phyloP scores from a whole-genome alignment of 169 alveolate genomes.

The Miamiensis avidus region DNA sequence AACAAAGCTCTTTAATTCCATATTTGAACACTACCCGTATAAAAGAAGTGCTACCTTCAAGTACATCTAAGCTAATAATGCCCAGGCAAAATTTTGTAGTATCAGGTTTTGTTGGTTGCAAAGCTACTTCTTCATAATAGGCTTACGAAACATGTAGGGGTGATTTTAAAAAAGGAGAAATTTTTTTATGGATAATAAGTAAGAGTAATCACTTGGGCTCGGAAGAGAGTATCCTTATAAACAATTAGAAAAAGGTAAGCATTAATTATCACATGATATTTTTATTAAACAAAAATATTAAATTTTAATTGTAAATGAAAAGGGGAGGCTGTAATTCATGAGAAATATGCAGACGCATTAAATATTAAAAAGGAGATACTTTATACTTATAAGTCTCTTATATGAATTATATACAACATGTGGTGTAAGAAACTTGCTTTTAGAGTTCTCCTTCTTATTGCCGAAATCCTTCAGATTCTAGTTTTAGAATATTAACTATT shows the following conservation, averaged over 20 bases:
- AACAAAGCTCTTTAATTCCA: not conserved
- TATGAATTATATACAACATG: too few species aligned
- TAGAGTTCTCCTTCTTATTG: not conserved
- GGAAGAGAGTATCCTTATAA: slow-evolving; percentile 33
- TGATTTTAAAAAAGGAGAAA: not conserved
- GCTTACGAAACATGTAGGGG: not conserved
- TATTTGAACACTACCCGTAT: slow-evolving; percentile 15
- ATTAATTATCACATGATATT: not conserved
- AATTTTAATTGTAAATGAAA: too few species aligned
- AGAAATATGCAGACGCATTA: slow-evolving; percentile 28
- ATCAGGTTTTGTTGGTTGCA: slow-evolving; percentile 1
- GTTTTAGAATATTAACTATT: not conserved
- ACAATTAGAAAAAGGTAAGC: slow-evolving; percentile 26
- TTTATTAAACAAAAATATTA: not conserved
- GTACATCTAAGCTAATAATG: not conserved
- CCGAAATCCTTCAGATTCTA: not conserved
- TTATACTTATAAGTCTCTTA: not conserved
- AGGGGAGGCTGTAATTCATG: slow-evolving; percentile 5
- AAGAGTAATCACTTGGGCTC: slow-evolving; percentile 11
- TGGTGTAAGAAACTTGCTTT: not conserved
- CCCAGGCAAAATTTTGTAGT: slow-evolving; percentile 7
- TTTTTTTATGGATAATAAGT: slow-evolving; percentile 4
- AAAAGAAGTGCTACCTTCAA: not conserved
- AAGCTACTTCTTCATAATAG: slow-evolving; percentile 24
- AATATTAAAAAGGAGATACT: slow-evolving; percentile 33